Percentiles rank a stretch among this genome's conserved stretches.
Evolutionary conservation across 1,139 yeast species (phyloP).

Genomic region (Suhomyces wounanorum): DNA sequence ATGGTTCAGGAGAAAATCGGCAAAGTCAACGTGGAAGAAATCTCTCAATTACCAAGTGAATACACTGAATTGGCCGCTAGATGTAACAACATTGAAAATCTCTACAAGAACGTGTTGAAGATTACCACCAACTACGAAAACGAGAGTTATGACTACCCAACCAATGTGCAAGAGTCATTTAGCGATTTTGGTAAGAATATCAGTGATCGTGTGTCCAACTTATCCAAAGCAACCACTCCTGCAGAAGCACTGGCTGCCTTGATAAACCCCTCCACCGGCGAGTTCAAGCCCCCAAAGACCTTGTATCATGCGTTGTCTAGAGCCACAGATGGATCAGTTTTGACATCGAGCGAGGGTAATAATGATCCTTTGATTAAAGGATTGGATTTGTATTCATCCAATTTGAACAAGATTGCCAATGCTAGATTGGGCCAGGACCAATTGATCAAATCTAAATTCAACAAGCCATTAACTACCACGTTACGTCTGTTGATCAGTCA

Average conservation of each 20-base stretch:
- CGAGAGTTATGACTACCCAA: slow-evolving; percentile 88
- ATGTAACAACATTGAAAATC: slow-evolving; percentile 72
- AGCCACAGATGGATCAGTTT: slow-evolving; percentile 61
- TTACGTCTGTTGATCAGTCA: slow-evolving; percentile 64
- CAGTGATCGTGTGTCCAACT: slow-evolving; percentile 63
- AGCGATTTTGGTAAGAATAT: slow-evolving; percentile 72
- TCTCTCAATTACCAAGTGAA: slow-evolving; percentile 81
- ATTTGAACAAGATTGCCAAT: slow-evolving; percentile 68
- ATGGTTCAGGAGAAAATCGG: slow-evolving; percentile 80
- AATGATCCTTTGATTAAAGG: slow-evolving; percentile 47
- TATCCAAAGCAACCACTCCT: slow-evolving; percentile 75
- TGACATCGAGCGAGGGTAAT: slow-evolving; percentile 48
- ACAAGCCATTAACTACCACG: slow-evolving; percentile 64
- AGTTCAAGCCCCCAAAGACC: slow-evolving; percentile 72
- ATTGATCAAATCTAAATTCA: slow-evolving; percentile 68
- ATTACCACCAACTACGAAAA: slow-evolving; percentile 72
- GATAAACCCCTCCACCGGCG: slow-evolving; percentile 54
- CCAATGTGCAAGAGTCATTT: slow-evolving; percentile 70
- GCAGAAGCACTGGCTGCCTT: slow-evolving; percentile 83
- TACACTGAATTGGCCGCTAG: slow-evolving; percentile 72
- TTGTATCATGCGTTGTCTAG: slow-evolving; percentile 81
- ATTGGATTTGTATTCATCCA: slow-evolving; percentile 46
- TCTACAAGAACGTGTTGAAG: slow-evolving; percentile 71
- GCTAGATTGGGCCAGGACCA: slow-evolving; percentile 85
- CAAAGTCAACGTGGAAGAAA: slow-evolving; percentile 65